Base-by-base conservation (phyloP, 192 early-diverging fungal genomes). In the Coemansia sp. region DNA sequence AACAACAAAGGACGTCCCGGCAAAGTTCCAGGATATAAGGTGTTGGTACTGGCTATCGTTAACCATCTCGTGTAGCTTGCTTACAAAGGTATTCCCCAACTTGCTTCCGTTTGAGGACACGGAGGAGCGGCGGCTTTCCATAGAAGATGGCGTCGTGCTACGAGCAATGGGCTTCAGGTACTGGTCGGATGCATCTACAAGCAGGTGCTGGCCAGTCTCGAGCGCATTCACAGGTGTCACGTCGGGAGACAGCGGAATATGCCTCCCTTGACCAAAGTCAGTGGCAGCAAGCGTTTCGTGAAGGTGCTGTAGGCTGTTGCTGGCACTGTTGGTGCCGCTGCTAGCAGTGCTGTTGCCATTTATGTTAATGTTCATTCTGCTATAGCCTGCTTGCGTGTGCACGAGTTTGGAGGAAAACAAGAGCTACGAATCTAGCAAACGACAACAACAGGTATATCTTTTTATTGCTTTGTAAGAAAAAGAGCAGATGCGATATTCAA, bases 21-120 rank as follows among this genome's bases (percentile, higher is more conserved):
- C 87, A 69, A 90, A 91, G 81, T 90, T 94, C 93, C 93, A 96
- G 19, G 89, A 89, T 68, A 96, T 96, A 69, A 94, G 82, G 75
- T 94, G 91, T 69, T 93, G 91, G 76, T 93, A 93, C 69, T 89
- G 86, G 66, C 81, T 88, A 78, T 96, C 94, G 67, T 90, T 79
- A 47, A 96, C 91, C 92, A 95, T 95, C 76, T 82, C 77, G 54
- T 87, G 81, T 56, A 89, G 84, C 71, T 89, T 89, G 72, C 81
- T 85, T 40, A 89, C 86, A 84, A 89, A 89, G 39, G 85, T 86
- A 64, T 81, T 85, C 59, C 74, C 70, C 65, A 74, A 65, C 64
- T 77, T 79, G 71, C 76, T 78, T 44, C 73, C 65, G 65, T 63
- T 77, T 8, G 76, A 78, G 45, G 77, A 79, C 54, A 79, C 77